phyloP scores from a whole-genome alignment of 2,329 filamentous ascomycete species.

The Cladosporium sp. region DNA sequence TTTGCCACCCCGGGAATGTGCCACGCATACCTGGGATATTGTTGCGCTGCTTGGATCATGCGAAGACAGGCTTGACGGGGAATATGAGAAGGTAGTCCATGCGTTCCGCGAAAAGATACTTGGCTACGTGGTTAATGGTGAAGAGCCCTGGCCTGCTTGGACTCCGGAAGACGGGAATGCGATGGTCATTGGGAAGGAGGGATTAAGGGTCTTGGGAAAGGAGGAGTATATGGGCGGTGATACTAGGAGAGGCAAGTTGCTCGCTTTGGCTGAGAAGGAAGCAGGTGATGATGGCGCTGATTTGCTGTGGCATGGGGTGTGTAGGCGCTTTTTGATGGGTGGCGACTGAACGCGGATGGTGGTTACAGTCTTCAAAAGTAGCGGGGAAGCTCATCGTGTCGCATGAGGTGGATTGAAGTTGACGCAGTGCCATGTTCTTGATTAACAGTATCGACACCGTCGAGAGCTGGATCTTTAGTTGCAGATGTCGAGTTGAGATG shows the following conservation, averaged over 20 bases:
- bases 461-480: too few relatives aligned
- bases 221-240: conserved; percentile 47
- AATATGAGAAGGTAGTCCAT: neutral
- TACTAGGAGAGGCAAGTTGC: conserved; percentile 22
- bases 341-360: neutral
- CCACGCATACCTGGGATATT: conserved; percentile 20
- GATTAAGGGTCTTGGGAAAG: conserved; percentile 33
- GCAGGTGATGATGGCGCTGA: neutral
- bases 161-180: neutral
- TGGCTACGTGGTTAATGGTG: conserved; percentile 7
- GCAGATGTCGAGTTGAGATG: too few relatives aligned
- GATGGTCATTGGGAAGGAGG: conserved; percentile 1
- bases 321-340: conserved; percentile 5
- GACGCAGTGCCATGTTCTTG: too few relatives aligned
- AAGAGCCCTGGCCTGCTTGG: conserved; percentile 13
- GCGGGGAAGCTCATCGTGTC: too few relatives aligned
- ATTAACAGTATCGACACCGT: too few relatives aligned
- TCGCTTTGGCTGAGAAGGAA: neutral
- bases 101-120: conserved; percentile 11
- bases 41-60: conserved; percentile 16
- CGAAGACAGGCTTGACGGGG: conserved; percentile 8
- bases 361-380: too few relatives aligned
- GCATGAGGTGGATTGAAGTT: too few relatives aligned
- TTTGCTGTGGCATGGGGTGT: neutral
- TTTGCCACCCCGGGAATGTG: conserved; percentile 13